A percentile compares a stretch with the other conserved stretches of the same genome.
Evolutionary conservation across 345 rosid genomes (phyloP).

Genomic region (Jatropha curcas): DNA sequence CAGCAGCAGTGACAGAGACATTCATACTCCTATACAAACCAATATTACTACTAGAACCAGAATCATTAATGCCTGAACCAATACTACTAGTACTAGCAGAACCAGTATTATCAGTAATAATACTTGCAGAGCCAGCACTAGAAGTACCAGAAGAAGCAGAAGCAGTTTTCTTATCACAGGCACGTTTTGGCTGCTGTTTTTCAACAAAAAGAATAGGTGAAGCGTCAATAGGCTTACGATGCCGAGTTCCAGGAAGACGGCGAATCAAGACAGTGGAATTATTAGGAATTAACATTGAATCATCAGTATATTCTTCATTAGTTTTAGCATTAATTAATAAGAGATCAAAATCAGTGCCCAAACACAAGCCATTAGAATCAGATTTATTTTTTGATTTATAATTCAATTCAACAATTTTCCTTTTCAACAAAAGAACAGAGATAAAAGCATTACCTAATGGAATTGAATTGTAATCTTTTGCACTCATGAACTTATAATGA

Average conservation of each 20-base stretch:
- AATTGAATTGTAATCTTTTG: neutral
- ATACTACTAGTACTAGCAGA: neutral
- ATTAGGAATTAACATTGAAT: neutral
- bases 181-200: neutral
- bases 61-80: neutral
- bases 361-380: constrained; percentile 8
- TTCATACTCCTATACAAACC: neutral
- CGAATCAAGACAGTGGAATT: neutral
- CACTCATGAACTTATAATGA: neutral
- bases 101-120: neutral
- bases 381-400: neutral
- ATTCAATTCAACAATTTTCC: neutral
- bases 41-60: too few relatives aligned
- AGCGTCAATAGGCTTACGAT: neutral
- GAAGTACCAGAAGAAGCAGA: neutral
- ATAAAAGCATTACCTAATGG: neutral
- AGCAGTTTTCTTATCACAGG: too few relatives aligned
- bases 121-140: neutral
- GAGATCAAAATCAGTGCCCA: constrained; percentile 1
- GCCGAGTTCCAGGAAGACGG: constrained; percentile 6
- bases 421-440: neutral
- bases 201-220: neutral
- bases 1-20: too few relatives aligned
- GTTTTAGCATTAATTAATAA: neutral
- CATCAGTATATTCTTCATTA: neutral